Base-by-base conservation (phyloP, 805 yeast genomes). In the Candida peoriensis region DNA sequence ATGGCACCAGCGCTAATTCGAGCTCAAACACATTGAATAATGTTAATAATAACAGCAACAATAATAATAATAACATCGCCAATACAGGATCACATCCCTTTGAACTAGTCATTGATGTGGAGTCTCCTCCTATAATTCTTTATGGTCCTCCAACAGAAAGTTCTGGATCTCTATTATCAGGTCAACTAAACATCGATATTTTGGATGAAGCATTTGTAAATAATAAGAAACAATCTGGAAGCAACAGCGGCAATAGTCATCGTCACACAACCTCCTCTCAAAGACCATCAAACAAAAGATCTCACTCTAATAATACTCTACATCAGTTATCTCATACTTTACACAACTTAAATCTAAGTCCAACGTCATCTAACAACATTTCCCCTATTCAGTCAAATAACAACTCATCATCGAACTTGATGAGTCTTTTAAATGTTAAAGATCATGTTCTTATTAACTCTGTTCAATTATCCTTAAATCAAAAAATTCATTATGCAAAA, bases 51-150 rank as follows among this genome's bases (percentile, higher is more conserved):
- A n/a, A n/a, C n/a, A n/a, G n/a, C n/a, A n/a, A n/a, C n/a, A n/a
- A n/a, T n/a, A n/a, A n/a, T n/a, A n/a, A n/a, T 30, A 47, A 46
- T 43, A 48, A 47, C 37, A 37, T 47, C 20, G 48, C 39, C 21
- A 42, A 46, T 28, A 38, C 44, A n/a, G 46, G 41, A 6, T 40
- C 41, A 5, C 60, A 57, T 24, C 72, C 73, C 1, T 57, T 72
- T 22, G 64, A 70, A 22, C 58, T 85, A 10, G 54, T 77, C 1
- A 69, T 89, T 22, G 68, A 69, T 24, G 64, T 93, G 16, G 99
- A 93, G 54, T 81, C 94, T 2, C 97, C 97, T 2, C 98, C 99
- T 0, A 70, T 89, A 24, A 75, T 86, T 30, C 62, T 93, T 36
- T 90, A 84, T 52, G 98, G 98, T 0, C 60, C 71, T 1, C 82